These are phyloP conservation scores for Delphinella strobiligena DNA, from an alignment of 2,329 filamentous ascomycete species.

Conservation along the genomic window DNA sequence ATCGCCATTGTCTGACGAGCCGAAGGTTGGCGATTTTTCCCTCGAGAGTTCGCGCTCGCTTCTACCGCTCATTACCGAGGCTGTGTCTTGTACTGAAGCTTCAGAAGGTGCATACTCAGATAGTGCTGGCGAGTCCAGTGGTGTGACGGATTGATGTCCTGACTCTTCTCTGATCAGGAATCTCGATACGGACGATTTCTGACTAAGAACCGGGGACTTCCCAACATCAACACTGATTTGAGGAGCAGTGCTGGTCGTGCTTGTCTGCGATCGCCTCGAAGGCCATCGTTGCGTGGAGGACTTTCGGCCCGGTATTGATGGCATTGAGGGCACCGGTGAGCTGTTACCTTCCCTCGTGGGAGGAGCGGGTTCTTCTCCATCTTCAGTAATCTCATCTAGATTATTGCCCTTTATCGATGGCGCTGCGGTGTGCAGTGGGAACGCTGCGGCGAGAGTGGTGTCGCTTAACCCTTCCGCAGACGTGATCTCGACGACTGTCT, in stretches of 20 bases:
- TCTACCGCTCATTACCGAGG: conserved; percentile 4
- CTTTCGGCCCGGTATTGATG: conserved; percentile 1
- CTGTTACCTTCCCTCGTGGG: neutral
- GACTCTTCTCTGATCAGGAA: conserved; percentile 18
- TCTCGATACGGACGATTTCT: conserved; percentile 19
- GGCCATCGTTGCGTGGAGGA: neutral
- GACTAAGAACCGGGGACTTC: conserved; percentile 5
- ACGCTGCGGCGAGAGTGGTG: conserved; percentile 74
- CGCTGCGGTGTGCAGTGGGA: conserved; percentile 77
- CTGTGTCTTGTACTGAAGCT: conserved; percentile 8
- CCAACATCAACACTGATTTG: neutral
- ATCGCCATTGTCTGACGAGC: neutral
- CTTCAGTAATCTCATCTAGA: conserved; percentile 87
- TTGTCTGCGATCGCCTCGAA: neutral
- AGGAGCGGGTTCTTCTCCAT: conserved; percentile 56
- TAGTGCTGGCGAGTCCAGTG: conserved; percentile 12
- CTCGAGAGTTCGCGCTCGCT: neutral
- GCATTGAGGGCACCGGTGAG: conserved; percentile 1
- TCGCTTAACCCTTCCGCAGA: conserved; percentile 72
- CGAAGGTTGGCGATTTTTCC: neutral
- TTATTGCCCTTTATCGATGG: conserved; percentile 75
- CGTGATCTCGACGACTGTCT: conserved; percentile 69
- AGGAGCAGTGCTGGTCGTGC: no score
- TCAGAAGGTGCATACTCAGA: conserved; percentile 9
- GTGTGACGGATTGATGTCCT: conserved; percentile 15